phyloP scores from a whole-genome alignment of 371 early-diverging fungal genomes.

The Syncephalastrum monosporum region DNA sequence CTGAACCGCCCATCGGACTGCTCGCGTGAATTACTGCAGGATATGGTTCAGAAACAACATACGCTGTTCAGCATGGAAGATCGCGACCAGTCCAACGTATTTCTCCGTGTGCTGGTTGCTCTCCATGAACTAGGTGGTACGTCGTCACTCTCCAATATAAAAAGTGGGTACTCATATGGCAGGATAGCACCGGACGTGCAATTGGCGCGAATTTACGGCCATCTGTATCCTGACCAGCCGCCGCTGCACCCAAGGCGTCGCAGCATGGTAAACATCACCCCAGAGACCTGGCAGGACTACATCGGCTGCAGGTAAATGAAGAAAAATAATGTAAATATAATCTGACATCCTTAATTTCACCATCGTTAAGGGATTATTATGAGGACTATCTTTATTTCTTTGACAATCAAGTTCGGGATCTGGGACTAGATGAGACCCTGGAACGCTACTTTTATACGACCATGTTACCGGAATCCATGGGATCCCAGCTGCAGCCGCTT shows the following conservation, averaged over 20 bases:
- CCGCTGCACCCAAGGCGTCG: conserved; percentile 8
- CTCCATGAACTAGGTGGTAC: conserved; percentile 37
- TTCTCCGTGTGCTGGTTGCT: conserved; percentile 28
- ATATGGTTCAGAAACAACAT: conserved; percentile 24
- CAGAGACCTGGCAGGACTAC: conserved; percentile 35
- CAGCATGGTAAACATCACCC: conserved; percentile 3
- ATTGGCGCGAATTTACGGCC: conserved; percentile 10
- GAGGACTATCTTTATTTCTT: conserved; percentile 33
- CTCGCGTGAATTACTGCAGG: conserved; percentile 5
- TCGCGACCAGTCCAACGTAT: conserved; percentile 34
- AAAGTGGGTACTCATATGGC: not conserved
- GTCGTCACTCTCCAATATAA: not conserved
- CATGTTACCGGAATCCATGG: conserved; percentile 24
- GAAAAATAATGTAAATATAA: not conserved
- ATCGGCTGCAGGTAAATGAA: conserved; percentile 31
- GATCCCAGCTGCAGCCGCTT: conserved; percentile 38
- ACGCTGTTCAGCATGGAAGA: conserved; percentile 33
- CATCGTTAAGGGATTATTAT: conserved; percentile 20
- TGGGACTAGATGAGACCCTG: conserved; percentile 26
- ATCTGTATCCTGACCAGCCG: conserved; percentile 14
- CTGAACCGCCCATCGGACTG: not conserved
- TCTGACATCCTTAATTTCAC: conserved; percentile 3
- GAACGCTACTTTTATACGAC: conserved; percentile 25
- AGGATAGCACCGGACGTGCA: conserved; percentile 7
- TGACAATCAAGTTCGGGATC: conserved; percentile 19